These are phyloP conservation scores for Claviceps sp. DNA, from an alignment of 2,329 filamentous ascomycete genomes.

Conservation along the genomic window DNA sequence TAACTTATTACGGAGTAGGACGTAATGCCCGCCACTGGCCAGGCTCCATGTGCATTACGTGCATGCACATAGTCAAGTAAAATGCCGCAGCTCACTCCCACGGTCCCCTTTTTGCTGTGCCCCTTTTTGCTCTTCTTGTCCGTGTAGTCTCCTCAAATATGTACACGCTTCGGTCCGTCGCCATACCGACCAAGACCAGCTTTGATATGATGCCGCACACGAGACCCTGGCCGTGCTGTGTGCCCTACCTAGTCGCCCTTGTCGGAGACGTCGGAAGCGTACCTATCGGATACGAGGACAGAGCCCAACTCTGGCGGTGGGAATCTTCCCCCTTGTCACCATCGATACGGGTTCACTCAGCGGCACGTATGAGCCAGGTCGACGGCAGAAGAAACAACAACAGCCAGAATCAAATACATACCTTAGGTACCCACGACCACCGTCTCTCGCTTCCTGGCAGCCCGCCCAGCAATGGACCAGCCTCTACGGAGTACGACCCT, in stretches of 20 bases:
- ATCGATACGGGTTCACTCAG: neutral
- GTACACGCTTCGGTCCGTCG: neutral
- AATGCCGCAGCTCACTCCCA: too few species aligned
- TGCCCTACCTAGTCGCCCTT: neutral
- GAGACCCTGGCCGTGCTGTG: neutral
- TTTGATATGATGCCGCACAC: neutral
- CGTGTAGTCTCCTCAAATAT: neutral
- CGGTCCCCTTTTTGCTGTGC: too few species aligned
- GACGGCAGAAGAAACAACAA: neutral
- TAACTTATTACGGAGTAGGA: too few species aligned
- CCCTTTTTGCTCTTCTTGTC: too few species aligned
- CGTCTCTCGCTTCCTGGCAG: slow-evolving; percentile 12
- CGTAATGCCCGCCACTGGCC: too few species aligned
- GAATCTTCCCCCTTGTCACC: neutral
- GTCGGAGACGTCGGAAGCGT: neutral
- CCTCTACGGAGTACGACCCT: too few species aligned
- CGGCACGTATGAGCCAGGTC: neutral
- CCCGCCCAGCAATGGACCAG: slow-evolving; percentile 9
- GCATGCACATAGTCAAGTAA: too few species aligned
- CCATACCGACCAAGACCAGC: too few species aligned
- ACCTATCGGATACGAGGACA: neutral
- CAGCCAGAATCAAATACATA: too few species aligned
- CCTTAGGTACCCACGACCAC: neutral
- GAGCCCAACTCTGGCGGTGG: neutral
- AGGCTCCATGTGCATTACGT: too few species aligned